phyloP scores from a whole-genome alignment of 148 eudicot species.

The Nepenthes mirabilis region DNA sequence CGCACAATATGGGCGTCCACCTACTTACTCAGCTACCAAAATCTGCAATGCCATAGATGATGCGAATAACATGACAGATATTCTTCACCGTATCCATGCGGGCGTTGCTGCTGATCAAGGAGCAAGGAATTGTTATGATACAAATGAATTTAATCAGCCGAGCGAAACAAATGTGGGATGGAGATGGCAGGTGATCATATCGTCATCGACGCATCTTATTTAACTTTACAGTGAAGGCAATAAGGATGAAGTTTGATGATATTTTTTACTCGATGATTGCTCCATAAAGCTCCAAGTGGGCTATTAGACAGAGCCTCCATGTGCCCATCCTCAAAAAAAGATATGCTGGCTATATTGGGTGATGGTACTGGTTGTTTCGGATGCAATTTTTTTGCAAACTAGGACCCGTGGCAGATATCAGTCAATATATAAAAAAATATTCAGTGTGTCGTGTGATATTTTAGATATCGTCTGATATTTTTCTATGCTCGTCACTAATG shows the following conservation, averaged over 20 bases:
- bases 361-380: too few relatives aligned
- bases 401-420: too few relatives aligned
- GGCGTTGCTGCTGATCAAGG: background rate
- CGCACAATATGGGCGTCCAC: slow-evolving; percentile 39
- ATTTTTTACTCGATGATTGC: too few relatives aligned
- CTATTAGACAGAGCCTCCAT: too few relatives aligned
- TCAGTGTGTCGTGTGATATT: too few relatives aligned
- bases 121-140: background rate
- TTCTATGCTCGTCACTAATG: background rate
- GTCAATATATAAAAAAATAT: too few relatives aligned
- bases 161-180: slow-evolving; percentile 18
- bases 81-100: background rate
- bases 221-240: too few relatives aligned
- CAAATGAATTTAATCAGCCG: background rate
- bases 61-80: slow-evolving; percentile 3
- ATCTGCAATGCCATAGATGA: slow-evolving; percentile 33
- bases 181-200: slow-evolving; percentile 34
- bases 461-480: background rate
- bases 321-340: too few relatives aligned
- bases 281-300: too few relatives aligned
- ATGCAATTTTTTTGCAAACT: too few relatives aligned
- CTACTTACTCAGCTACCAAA: slow-evolving; percentile 19
- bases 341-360: too few relatives aligned
- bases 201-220: background rate
- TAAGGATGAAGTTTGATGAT: too few relatives aligned